These are phyloP conservation scores for Trypanosoma lewisi DNA, from an alignment of 208 protist species.

Conservation along the genomic window DNA sequence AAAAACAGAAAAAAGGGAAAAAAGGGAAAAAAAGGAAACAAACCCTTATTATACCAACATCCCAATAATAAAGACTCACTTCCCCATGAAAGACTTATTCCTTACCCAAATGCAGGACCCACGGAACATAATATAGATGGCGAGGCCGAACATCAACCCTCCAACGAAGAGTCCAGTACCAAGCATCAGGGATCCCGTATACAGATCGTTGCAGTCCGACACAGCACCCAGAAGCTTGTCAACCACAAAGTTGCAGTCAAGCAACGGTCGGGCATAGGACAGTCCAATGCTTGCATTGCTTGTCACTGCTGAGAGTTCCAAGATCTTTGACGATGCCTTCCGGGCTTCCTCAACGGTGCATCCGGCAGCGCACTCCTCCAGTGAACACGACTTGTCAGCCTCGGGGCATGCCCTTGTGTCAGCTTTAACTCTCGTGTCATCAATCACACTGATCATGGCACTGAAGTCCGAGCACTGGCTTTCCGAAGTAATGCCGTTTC, in stretches of 20 bases:
- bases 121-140: conserved; percentile 69
- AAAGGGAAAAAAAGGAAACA: conserved; percentile 5
- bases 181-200: conserved; percentile 33
- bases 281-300: conserved; percentile 63
- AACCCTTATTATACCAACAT: no score
- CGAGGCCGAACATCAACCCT: conserved; percentile 64
- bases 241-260: conserved; percentile 80
- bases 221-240: conserved; percentile 52
- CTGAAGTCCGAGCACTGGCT: conserved; percentile 38
- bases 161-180: conserved; percentile 74
- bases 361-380: conserved; percentile 12
- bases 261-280: conserved; percentile 50
- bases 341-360: conserved; percentile 25
- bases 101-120: conserved; percentile 25
- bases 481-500: conserved; percentile 16
- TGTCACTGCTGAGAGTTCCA: conserved; percentile 31
- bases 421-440: neutral
- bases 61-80: neutral
- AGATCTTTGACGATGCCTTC: conserved; percentile 26
- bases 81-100: neutral
- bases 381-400: conserved; percentile 5
- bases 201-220: conserved; percentile 16
- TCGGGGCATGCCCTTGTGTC: conserved; percentile 1
- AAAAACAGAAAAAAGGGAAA: conserved; percentile 3
- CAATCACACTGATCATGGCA: neutral